Evolutionary conservation across 176 grass and related monocot species (phyloP), one percentile per base, ranked within the genome.

Genomic region (Eleusine coracana): DNA sequence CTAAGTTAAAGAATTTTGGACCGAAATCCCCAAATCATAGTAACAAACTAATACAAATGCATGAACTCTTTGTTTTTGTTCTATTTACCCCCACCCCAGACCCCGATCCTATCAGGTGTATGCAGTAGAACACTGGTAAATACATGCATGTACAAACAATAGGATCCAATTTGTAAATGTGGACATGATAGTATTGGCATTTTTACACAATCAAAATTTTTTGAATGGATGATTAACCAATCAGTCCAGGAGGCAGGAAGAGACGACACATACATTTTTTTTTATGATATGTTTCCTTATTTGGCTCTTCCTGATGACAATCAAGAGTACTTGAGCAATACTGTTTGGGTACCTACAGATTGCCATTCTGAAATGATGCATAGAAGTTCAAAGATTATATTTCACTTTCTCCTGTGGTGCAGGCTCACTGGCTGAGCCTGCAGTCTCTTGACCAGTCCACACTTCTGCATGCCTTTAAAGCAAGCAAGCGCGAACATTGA

Each of bases 391-490:
- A 69, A 51, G 29, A 68, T 51, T 86, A 74, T 54, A 82, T 91
- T 85, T 85, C 49, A 68, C 78, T 91, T 85, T 91, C 41, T 50
- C 70, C 87, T 55, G 80, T 78, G 76, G 48, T 78, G 64, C 44
- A 67, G 62, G 60, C 60, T 64, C n/a, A 66, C 77, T 76, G 76
- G 55, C 72, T 65, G 73, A 75, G 34, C 73, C 51, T 61, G 79
- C 88, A 86, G 84, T 28, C 69, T 65, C 60, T 79, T 83, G 83
- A 56, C 74, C 79, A 74, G 79, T 58, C 84, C 83, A 83, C 68
- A 77, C 37, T 54, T 66, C 46, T 92, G 86, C 86, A 89, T 92
- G 83, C 86, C 65, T 79, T 83, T 88, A 89, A 92, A 92, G 90
- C 25, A 63, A 63, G 60, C 23, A 63, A 63, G 77, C 13, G 3